phyloP scores from a whole-genome alignment of 2,329 filamentous ascomycete species.

The Hymenoscyphus scutula region DNA sequence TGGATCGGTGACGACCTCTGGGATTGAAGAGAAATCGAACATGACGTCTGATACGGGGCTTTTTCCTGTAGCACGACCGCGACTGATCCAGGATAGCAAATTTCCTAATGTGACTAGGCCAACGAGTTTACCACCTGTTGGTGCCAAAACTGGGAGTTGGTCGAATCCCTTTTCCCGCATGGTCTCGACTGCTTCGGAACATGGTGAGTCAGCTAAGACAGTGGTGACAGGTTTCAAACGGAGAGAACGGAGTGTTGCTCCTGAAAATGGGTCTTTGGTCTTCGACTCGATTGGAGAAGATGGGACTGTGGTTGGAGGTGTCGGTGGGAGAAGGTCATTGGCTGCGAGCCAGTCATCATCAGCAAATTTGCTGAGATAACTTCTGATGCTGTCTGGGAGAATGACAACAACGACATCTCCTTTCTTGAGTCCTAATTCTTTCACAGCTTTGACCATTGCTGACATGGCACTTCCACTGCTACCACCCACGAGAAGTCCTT shows the following conservation, averaged over 20 bases:
- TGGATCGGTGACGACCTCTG: conserved; percentile 88
- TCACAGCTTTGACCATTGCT: conserved; percentile 72
- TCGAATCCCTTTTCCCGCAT: conserved; percentile 99
- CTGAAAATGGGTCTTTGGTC: conserved; percentile 65
- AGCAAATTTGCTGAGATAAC: conserved; percentile 96
- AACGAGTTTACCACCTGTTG: conserved; percentile 70
- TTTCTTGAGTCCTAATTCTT: conserved; percentile 73
- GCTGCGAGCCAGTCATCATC: conserved; percentile 99
- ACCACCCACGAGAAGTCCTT: conserved; percentile 89
- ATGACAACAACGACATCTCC: conserved; percentile 89
- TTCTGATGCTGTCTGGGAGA: conserved; percentile 92
- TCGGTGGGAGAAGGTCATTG: conserved; percentile 79
- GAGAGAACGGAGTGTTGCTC: conserved; percentile 76
- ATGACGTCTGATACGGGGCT: conserved; percentile 83
- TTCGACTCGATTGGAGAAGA: conserved; percentile 38
- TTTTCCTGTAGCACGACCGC: conserved; percentile 71
- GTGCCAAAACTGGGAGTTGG: conserved; percentile 84
- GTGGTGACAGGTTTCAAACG: conserved; percentile 93
- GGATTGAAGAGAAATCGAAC: conserved; percentile 89
- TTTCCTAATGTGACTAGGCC: conserved; percentile 95
- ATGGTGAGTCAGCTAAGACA: conserved; percentile 66
- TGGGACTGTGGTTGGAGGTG: conserved; percentile 45
- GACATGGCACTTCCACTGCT: conserved; percentile 91
- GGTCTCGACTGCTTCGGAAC: conserved; percentile 88
- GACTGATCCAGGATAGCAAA: conserved; percentile 84